A percentile compares a stretch with the other conserved stretches of the same genome.
Conservation (phyloP, 768 basidiomycete genomes). For the Leucocoprinus birnbaumii region DNA sequence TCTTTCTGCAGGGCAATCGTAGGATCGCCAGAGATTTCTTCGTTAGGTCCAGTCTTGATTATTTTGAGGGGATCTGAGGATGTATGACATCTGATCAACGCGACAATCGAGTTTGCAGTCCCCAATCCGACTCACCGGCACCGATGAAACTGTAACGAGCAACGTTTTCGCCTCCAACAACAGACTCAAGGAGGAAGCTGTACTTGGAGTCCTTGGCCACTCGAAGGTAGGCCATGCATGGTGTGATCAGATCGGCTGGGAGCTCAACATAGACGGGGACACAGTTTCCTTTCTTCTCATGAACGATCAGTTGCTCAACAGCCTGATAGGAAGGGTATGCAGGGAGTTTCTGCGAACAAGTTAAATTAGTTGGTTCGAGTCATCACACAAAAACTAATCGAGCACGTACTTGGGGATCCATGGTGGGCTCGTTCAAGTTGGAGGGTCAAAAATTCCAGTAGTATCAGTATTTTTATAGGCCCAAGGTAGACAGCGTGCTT, state of each 20-base stretch:
- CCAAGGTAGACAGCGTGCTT: background rate
- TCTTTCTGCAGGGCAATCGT: conserved; percentile 82
- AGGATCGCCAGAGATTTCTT: conserved; percentile 86
- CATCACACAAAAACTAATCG: background rate
- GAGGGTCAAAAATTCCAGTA: background rate
- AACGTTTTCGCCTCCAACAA: conserved; percentile 85
- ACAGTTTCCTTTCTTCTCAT: conserved; percentile 86
- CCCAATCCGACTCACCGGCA: conserved; percentile 61
- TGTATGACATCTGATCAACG: background rate
- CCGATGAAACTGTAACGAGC: conserved; percentile 97
- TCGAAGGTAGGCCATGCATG: conserved; percentile 94
- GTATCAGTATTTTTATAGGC: conserved; percentile 1
- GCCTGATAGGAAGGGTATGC: conserved; percentile 70
- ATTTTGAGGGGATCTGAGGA: conserved; percentile 86
- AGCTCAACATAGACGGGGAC: conserved; percentile 91
- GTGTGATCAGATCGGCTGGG: conserved; percentile 94
- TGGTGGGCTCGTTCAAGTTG: conserved; percentile 14
- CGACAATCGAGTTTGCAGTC: background rate
- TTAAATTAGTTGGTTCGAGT: conserved; percentile 4
- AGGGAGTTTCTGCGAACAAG: conserved; percentile 50
- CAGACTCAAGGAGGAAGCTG: conserved; percentile 93
- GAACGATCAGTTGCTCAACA: conserved; percentile 73
- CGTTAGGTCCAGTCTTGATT: conserved; percentile 81
- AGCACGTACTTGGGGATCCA: conserved; percentile 50
- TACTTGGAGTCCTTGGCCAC: conserved; percentile 90